Conservation (phyloP, 2,329 filamentous ascomycete genomes). For the Clathrospora elynae region DNA sequence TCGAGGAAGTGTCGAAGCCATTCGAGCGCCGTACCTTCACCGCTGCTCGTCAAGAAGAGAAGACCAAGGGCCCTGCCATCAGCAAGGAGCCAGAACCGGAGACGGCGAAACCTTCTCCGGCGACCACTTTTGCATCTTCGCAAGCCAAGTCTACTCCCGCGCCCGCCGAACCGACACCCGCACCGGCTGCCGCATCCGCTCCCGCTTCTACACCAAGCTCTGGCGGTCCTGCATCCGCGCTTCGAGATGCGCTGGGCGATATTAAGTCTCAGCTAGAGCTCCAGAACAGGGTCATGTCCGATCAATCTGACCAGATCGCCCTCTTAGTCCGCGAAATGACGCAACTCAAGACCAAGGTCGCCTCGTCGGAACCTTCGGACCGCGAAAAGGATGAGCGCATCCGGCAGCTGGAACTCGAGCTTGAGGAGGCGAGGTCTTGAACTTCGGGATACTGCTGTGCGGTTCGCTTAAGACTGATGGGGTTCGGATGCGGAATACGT, state of each 20-base stretch:
- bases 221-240: slow-evolving; percentile 55
- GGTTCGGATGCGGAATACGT: too few relatives aligned
- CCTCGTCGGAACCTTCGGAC: slow-evolving; percentile 42
- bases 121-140: slow-evolving; percentile 41
- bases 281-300: slow-evolving; percentile 76
- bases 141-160: slow-evolving; percentile 46
- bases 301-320: slow-evolving; percentile 77
- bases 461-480: too few relatives aligned
- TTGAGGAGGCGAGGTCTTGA: slow-evolving; percentile 50
- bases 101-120: slow-evolving; percentile 52
- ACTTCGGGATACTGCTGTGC: neutral
- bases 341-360: slow-evolving; percentile 76
- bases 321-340: slow-evolving; percentile 65
- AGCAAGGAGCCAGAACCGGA: slow-evolving; percentile 51
- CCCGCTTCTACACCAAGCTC: slow-evolving; percentile 48
- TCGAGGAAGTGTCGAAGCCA: slow-evolving; percentile 83
- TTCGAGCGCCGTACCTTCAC: slow-evolving; percentile 61
- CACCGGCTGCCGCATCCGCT: slow-evolving; percentile 47
- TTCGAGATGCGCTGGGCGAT: slow-evolving; percentile 71
- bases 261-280: slow-evolving; percentile 78
- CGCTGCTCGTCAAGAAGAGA: slow-evolving; percentile 48
- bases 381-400: slow-evolving; percentile 51
- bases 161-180: slow-evolving; percentile 45
- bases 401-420: slow-evolving; percentile 48
- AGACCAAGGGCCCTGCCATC: slow-evolving; percentile 42